These are phyloP conservation scores for Penicillium crustosum DNA, from an alignment of 2,329 filamentous ascomycete species.

Conservation along the genomic window DNA sequence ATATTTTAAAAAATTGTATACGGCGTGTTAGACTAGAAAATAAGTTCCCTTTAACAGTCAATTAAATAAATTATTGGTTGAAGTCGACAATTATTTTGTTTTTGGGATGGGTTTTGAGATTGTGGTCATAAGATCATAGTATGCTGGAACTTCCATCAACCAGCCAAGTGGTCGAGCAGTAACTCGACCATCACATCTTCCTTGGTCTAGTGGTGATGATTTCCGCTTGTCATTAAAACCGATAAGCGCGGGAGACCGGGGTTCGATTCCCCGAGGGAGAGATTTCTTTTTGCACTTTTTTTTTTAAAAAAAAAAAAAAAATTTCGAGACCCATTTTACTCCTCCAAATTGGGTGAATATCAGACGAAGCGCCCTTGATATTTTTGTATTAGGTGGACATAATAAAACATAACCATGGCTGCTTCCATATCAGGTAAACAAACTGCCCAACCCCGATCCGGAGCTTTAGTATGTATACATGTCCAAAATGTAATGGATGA, in stretches of 20 bases:
- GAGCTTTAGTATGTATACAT: constrained; percentile 1
- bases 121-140: not conserved
- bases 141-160: constrained; percentile 2
- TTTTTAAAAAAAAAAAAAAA: no score
- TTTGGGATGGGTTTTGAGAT: rapidly evolving
- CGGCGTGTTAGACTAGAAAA: not conserved
- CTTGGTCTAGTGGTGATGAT: constrained; percentile 45
- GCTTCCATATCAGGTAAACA: not conserved
- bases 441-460: not conserved
- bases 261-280: constrained; percentile 41
- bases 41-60: rapidly evolving
- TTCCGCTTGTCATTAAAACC: constrained; percentile 39
- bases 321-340: no score
- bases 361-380: not conserved
- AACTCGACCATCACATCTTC: constrained; percentile 26
- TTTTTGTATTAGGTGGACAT: not conserved
- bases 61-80: not conserved
- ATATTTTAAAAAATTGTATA: not conserved
- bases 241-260: constrained; percentile 40
- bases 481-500: not conserved
- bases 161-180: constrained; percentile 29
- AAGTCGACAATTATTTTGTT: not conserved
- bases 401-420: not conserved
- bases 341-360: not conserved
- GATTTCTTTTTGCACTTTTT: constrained; percentile 34